These are phyloP conservation scores for Barnettozyma californica DNA, from an alignment of 805 yeast species.

Conservation along the genomic window DNA sequence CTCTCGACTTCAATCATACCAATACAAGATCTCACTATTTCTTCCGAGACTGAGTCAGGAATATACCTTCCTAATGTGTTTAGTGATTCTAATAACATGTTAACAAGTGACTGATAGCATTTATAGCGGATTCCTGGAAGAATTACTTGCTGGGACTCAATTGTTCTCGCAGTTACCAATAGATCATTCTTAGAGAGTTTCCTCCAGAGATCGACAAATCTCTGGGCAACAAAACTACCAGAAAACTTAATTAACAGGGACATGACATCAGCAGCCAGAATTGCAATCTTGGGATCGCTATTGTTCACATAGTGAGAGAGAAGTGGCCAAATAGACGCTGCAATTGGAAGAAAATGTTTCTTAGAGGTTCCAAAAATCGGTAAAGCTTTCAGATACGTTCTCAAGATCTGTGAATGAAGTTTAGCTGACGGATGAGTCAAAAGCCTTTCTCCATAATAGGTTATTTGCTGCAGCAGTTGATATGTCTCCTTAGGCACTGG, in stretches of 20 bases:
- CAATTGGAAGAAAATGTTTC: constrained; percentile 41
- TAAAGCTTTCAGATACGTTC: constrained; percentile 37
- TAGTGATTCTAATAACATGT: constrained; percentile 19
- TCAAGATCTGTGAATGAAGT: constrained; percentile 52
- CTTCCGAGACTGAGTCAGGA: constrained; percentile 19
- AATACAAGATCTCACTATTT: constrained; percentile 19
- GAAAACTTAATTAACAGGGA: constrained; percentile 29
- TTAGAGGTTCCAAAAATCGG: constrained; percentile 51
- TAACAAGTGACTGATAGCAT: constrained; percentile 17
- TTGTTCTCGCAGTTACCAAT: constrained; percentile 8
- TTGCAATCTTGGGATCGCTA: constrained; percentile 26
- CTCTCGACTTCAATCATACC: constrained; percentile 14
- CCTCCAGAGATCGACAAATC: constrained; percentile 45
- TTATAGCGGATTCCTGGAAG: constrained; percentile 21
- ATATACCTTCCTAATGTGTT: constrained; percentile 19
- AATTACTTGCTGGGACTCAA: constrained; percentile 9
- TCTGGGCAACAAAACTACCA: constrained; percentile 42
- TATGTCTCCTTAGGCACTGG: constrained; percentile 61
- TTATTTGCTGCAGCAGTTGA: constrained; percentile 51
- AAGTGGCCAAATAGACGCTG: constrained; percentile 51
- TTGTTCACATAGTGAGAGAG: constrained; percentile 21
- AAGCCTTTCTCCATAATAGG: constrained; percentile 63
- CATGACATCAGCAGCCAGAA: constrained; percentile 26
- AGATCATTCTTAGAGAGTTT: constrained; percentile 12
- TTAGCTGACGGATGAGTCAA: constrained; percentile 61